Evolutionary conservation across 2,329 filamentous ascomycete genomes (phyloP).

Genomic region (Beauveria varroae): DNA sequence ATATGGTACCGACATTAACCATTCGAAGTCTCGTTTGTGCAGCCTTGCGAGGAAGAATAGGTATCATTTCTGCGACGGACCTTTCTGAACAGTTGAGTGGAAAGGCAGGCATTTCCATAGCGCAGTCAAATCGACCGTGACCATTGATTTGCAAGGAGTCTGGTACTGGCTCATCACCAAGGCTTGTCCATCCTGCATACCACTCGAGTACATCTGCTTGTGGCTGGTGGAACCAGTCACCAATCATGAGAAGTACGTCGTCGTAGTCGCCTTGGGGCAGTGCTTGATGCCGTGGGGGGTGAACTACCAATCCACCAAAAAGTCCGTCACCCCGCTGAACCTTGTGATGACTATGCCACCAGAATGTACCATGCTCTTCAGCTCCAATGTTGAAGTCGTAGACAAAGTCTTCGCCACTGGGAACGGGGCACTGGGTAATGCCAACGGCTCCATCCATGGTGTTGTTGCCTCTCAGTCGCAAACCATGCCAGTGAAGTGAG

Average conservation of each 20-base stretch:
- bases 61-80: slow-evolving; percentile 8
- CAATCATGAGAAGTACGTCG: slow-evolving; percentile 44
- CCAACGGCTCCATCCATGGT: slow-evolving; percentile 40
- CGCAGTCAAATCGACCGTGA: slow-evolving; percentile 22
- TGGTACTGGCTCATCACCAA: slow-evolving; percentile 34
- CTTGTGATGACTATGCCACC: slow-evolving; percentile 54
- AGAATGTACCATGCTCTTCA: slow-evolving; percentile 47
- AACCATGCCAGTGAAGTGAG: slow-evolving; percentile 43
- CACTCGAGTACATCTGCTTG: slow-evolving; percentile 26
- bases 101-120: slow-evolving; percentile 20
- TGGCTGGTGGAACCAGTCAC: slow-evolving; percentile 31
- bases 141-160: slow-evolving; percentile 30
- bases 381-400: slow-evolving; percentile 45
- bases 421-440: slow-evolving; percentile 34
- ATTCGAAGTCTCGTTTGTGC: slow-evolving; percentile 15
- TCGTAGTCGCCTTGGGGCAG: slow-evolving; percentile 25
- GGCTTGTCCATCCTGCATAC: slow-evolving; percentile 23
- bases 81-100: slow-evolving; percentile 17
- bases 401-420: slow-evolving; percentile 25
- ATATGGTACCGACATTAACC: slow-evolving; percentile 19
- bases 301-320: slow-evolving; percentile 50
- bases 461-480: slow-evolving; percentile 36
- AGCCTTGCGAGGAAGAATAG: slow-evolving; percentile 13
- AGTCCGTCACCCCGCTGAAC: slow-evolving; percentile 45
- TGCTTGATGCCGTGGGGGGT: slow-evolving; percentile 33